Evolutionary conservation across 495 filamentous ascomycete species (phyloP).

Genomic region (Pseudomonodictys pantanalensis): DNA sequence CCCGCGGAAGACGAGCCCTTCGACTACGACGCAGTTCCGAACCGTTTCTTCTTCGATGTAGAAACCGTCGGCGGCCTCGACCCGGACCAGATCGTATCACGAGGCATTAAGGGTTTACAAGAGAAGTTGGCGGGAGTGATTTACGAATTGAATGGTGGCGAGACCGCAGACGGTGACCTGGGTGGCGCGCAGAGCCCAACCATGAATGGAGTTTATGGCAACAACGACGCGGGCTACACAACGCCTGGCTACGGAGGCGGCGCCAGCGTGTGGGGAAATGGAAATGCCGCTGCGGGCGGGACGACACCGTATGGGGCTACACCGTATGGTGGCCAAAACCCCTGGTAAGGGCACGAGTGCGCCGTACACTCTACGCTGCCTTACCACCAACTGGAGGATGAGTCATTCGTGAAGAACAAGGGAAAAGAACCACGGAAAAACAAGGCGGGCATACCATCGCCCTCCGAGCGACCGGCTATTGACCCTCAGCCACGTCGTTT

Average conservation of each 20-base stretch:
- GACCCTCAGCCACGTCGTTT: too few relatives aligned
- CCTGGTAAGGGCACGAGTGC: too few relatives aligned
- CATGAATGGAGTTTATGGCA: conserved; percentile 29
- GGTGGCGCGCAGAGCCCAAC: conserved; percentile 42
- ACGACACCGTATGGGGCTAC: conserved; percentile 68
- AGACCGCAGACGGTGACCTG: conserved; percentile 49
- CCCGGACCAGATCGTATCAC: conserved; percentile 79
- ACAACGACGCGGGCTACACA: conserved; percentile 62
- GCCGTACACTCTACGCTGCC: not conserved
- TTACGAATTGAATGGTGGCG: conserved; percentile 57
- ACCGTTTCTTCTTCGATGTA: conserved; percentile 85
- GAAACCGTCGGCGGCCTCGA: conserved; percentile 84
- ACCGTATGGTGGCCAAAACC: conserved; percentile 45
- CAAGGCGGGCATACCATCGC: too few relatives aligned
- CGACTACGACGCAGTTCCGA: conserved; percentile 83
- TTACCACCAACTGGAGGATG: too few relatives aligned
- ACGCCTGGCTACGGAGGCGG: conserved; percentile 66
- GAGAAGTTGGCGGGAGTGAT: conserved; percentile 86
- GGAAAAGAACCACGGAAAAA: too few relatives aligned
- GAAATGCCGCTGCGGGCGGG: conserved; percentile 41
- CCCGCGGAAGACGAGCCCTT: conserved; percentile 74
- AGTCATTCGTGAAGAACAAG: too few relatives aligned
- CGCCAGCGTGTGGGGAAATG: conserved; percentile 64
- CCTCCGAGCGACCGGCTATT: too few relatives aligned
- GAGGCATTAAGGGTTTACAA: conserved; percentile 86